Conservation (phyloP, 2,329 filamentous ascomycete species). For the Colletotrichum chrysophilum region DNA sequence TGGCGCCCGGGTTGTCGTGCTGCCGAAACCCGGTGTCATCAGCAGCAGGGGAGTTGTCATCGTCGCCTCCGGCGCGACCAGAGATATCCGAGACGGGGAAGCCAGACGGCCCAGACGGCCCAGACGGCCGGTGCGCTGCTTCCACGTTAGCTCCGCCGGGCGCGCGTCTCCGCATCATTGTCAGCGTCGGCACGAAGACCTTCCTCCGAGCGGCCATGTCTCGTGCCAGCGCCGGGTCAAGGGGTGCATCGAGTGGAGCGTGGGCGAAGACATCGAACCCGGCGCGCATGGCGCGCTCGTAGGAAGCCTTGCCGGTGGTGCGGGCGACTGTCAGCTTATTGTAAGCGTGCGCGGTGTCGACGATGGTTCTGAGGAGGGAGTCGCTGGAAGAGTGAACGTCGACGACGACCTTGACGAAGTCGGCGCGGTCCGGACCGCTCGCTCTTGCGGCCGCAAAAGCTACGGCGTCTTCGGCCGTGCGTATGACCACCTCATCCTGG, state of each 20-base stretch:
- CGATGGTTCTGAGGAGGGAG: slow-evolving; percentile 26
- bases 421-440: slow-evolving; percentile 17
- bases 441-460: not conserved
- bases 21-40: not conserved
- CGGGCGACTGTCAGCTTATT: slow-evolving; percentile 31
- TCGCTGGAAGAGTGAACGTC: slow-evolving; percentile 26
- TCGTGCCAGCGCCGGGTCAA: slow-evolving; percentile 24
- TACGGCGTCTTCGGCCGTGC: not conserved
- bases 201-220: slow-evolving; percentile 24
- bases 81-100: no score
- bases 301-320: slow-evolving; percentile 27
- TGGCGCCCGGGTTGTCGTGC: not conserved
- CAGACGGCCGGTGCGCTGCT: no score
- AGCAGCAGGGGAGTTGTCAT: no score
- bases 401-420: slow-evolving; percentile 32
- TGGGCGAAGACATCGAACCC: slow-evolving; percentile 33
- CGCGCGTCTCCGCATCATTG: no score
- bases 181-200: slow-evolving; percentile 32
- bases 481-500: not conserved
- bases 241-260: slow-evolving; percentile 28
- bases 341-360: slow-evolving; percentile 25
- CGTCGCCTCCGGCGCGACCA: no score
- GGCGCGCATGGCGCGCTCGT: slow-evolving; percentile 28
- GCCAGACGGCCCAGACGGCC: no score
- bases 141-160: no score